These are phyloP conservation scores for Mimosa pudica DNA, from an alignment of 306 rosid species.

Conservation along the genomic window DNA sequence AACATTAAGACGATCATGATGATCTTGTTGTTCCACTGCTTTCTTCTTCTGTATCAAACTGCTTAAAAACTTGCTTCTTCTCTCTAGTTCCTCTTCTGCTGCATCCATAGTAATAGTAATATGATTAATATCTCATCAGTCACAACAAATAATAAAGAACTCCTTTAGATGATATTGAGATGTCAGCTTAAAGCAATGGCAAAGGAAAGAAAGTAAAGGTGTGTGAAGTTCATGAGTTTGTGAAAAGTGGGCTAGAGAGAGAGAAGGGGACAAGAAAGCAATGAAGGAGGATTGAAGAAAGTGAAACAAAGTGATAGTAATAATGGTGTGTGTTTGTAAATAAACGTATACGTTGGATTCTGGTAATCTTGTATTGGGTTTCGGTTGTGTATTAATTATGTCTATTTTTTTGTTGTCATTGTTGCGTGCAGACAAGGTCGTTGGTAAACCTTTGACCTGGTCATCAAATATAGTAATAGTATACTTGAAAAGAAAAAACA, in stretches of 20 bases:
- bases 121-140: conserved; percentile 40
- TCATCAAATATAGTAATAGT: not conserved
- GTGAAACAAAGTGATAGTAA: not conserved
- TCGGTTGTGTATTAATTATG: conserved; percentile 6
- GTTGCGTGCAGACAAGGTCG: conserved; percentile 35
- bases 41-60: conserved; percentile 87
- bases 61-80: conserved; percentile 75
- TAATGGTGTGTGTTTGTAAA: not conserved
- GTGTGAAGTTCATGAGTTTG: conserved; percentile 39
- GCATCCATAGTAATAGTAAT: conserved; percentile 46
- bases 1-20: conserved; percentile 52
- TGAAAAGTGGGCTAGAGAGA: conserved; percentile 34
- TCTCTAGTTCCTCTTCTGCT: conserved; percentile 88
- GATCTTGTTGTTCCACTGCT: conserved; percentile 63
- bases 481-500: too few relatives aligned
- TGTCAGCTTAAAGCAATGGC: conserved; percentile 36
- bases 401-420: not conserved
- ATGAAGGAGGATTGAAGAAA: not conserved
- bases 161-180: not conserved
- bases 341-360: conserved; percentile 1
- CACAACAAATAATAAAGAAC: not conserved
- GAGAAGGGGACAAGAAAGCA: not conserved
- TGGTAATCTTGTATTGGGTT: conserved; percentile 30
- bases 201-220: conserved; percentile 16
- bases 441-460: conserved; percentile 13